These are phyloP conservation scores for Cinchona pubescens DNA, from an alignment of 257 asterid genomes.

Conservation along the genomic window DNA sequence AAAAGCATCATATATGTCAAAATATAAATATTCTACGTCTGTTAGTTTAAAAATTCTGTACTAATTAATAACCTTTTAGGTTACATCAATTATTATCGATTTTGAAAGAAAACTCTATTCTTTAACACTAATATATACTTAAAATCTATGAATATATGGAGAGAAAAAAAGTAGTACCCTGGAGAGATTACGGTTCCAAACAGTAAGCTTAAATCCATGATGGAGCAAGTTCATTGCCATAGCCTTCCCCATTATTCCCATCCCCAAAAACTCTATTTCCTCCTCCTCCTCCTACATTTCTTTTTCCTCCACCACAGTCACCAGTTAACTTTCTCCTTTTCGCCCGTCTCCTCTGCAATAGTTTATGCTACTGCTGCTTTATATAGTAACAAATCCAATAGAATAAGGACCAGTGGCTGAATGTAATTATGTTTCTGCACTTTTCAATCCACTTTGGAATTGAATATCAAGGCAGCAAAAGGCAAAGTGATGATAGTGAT, in stretches of 20 bases:
- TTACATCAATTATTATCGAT: too few relatives aligned
- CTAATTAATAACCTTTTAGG: too few relatives aligned
- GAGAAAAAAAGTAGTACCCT: constrained; percentile 48
- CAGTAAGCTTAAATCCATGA: constrained; percentile 92
- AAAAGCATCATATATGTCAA: background rate
- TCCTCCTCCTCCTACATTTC: constrained; percentile 47
- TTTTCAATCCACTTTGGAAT: constrained; percentile 7
- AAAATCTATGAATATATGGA: background rate
- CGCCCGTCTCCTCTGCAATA: background rate
- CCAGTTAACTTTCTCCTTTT: background rate
- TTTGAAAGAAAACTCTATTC: too few relatives aligned
- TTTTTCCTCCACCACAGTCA: too few relatives aligned
- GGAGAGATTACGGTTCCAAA: constrained; percentile 94
- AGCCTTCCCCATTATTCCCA: constrained; percentile 97
- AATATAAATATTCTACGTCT: background rate
- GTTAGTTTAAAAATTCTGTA: too few relatives aligned
- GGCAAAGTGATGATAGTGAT: constrained; percentile 3
- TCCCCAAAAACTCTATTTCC: constrained; percentile 86
- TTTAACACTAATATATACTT: too few relatives aligned
- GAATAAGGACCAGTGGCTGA: constrained; percentile 8
- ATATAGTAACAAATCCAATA: background rate
- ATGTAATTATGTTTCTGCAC: constrained; percentile 1
- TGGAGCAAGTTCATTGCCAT: constrained; percentile 91
- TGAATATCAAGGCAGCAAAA: constrained; percentile 9
- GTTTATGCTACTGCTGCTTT: background rate